These are phyloP conservation scores for Sugiyamaella grinbergsii DNA, from an alignment of 1,139 yeast species.

Conservation along the genomic window DNA sequence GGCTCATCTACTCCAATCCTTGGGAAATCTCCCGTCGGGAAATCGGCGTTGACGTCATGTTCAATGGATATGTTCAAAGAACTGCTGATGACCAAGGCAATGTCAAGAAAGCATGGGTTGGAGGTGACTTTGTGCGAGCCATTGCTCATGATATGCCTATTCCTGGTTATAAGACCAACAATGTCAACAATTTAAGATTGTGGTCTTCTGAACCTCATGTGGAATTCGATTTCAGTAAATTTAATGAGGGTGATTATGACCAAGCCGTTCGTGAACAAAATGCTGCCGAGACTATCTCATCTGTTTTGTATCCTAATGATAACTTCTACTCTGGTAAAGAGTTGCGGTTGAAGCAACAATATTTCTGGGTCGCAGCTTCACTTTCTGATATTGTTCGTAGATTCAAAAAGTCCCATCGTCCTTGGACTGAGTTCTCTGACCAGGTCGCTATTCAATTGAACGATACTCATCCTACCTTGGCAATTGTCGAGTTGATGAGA, in stretches of 20 bases:
- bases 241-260: conserved; percentile 88
- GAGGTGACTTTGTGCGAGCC: conserved; percentile 87
- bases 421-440: conserved; percentile 83
- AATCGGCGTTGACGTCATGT: conserved; percentile 89
- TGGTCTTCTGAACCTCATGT: conserved; percentile 92
- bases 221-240: conserved; percentile 89
- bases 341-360: conserved; percentile 90
- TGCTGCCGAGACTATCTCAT: conserved; percentile 86
- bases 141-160: conserved; percentile 93
- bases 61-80: conserved; percentile 80
- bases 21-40: conserved; percentile 92
- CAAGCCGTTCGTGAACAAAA: conserved; percentile 84
- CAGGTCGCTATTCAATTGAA: conserved; percentile 90
- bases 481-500: conserved; percentile 87
- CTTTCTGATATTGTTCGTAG: conserved; percentile 89
- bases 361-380: conserved; percentile 96
- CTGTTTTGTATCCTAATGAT: conserved; percentile 90
- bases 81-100: conserved; percentile 55
- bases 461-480: conserved; percentile 94
- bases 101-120: conserved; percentile 69
- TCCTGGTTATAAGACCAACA: conserved; percentile 83
- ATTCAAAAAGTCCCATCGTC: conserved; percentile 74
- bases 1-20: conserved; percentile 85
- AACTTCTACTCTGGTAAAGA: conserved; percentile 91
- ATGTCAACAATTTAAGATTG: conserved; percentile 84